Conservation (phyloP, 2,329 filamentous ascomycete species). For the Paecilomyces variotii region DNA sequence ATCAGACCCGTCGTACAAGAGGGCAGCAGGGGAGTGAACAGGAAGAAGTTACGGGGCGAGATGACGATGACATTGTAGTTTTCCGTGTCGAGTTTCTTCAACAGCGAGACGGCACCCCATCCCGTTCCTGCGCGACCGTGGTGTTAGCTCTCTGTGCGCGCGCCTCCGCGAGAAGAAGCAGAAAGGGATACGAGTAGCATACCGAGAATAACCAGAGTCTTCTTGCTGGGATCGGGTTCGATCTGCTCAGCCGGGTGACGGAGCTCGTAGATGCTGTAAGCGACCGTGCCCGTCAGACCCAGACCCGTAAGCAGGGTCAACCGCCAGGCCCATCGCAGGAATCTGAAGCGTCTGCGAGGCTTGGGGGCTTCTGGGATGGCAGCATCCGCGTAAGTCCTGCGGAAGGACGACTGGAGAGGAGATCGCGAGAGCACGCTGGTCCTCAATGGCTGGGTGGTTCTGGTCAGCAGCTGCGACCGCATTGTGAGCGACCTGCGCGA, state of each 20-base stretch:
- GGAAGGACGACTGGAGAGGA: conserved; percentile 29
- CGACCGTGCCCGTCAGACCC: conserved; percentile 61
- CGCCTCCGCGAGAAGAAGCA: conserved; percentile 1
- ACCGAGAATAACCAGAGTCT: conserved; percentile 95
- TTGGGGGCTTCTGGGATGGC: conserved; percentile 24
- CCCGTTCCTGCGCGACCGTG: conserved; percentile 63
- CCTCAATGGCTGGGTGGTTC: conserved; percentile 19
- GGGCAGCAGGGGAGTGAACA: conserved; percentile 94
- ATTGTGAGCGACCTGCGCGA: conserved; percentile 29
- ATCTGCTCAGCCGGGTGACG: conserved; percentile 74
- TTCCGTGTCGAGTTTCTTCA: conserved; percentile 97
- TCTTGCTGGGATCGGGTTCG: conserved; percentile 77
- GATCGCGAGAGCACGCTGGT: conserved; percentile 13
- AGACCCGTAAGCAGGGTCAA: conserved; percentile 68
- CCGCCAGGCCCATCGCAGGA: conserved; percentile 76
- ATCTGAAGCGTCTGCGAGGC: conserved; percentile 55
- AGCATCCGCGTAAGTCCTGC: conserved; percentile 46
- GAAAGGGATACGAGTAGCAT: conserved; percentile 22
- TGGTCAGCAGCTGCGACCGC: conserved; percentile 14
- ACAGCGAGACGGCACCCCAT: conserved; percentile 90
- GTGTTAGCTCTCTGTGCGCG: conserved; percentile 10
- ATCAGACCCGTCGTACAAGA: conserved; percentile 96
- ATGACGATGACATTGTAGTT: conserved; percentile 99
- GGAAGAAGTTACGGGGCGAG: conserved; percentile 98
- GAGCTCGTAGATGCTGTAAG: conserved; percentile 74